Evolutionary conservation across 768 basidiomycete species (phyloP).

Genomic region (Gyrodon lividus): DNA sequence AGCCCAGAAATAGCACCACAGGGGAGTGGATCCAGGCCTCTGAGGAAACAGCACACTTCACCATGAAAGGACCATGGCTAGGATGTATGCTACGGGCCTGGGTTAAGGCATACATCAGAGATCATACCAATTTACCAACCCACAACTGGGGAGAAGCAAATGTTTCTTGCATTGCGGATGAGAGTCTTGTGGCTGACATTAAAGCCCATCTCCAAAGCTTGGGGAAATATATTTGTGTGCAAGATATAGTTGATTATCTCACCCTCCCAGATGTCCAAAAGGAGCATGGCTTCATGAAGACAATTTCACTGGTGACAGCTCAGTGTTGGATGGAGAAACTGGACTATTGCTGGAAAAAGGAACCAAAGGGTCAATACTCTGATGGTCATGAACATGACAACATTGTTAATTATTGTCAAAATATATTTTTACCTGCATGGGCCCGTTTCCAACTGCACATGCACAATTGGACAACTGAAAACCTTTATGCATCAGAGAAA

Average conservation of each 20-base stretch:
- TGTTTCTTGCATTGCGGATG: conserved; percentile 27
- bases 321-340: neutral
- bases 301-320: neutral
- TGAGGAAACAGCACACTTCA: neutral
- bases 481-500: conserved; percentile 1
- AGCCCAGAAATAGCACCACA: neutral
- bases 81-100: conserved; percentile 1
- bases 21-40: conserved; percentile 6
- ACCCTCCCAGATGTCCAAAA: conserved; percentile 10
- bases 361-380: no score
- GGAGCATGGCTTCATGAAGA: conserved; percentile 7
- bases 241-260: conserved; percentile 22
- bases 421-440: conserved; percentile 22
- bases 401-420: conserved; percentile 28
- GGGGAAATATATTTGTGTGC: conserved; percentile 23
- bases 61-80: conserved; percentile 8
- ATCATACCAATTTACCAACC: conserved; percentile 21
- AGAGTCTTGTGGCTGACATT: conserved; percentile 28
- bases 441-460: neutral
- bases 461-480: conserved; percentile 14
- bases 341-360: no score
- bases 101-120: conserved; percentile 18
- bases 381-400: conserved; percentile 7
- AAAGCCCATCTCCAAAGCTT: conserved; percentile 10
- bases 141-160: conserved; percentile 29